Percentiles rank a stretch among this genome's conserved stretches.
Conservation (phyloP, 129 eudicot species). For the Helianthus tuberosus region DNA sequence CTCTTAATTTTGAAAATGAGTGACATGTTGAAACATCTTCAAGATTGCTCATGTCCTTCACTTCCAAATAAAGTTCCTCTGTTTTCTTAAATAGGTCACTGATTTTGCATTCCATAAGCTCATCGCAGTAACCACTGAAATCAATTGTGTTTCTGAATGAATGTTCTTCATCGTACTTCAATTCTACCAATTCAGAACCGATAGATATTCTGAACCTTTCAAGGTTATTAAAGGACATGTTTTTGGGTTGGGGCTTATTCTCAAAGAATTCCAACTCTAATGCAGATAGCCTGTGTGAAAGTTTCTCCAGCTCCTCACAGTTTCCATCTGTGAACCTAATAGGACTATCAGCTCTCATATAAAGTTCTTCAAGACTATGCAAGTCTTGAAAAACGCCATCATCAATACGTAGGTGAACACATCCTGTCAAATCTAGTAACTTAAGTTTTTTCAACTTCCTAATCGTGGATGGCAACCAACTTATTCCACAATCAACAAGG, state of each 20-base stretch:
- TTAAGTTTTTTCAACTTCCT: neutral
- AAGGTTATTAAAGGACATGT: neutral
- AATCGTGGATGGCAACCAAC: neutral
- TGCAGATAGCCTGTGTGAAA: neutral
- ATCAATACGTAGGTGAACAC: neutral
- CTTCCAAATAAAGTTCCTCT: neutral
- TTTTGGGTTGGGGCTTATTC: neutral
- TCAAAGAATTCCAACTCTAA: slow-evolving; percentile 5
- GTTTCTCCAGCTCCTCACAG: neutral
- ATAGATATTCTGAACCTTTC: slow-evolving; percentile 2
- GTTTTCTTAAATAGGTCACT: neutral
- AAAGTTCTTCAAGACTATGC: neutral
- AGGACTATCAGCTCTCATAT: neutral
- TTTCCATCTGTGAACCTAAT: neutral
- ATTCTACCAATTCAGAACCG: neutral
- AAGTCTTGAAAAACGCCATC: neutral
- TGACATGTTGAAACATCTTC: neutral
- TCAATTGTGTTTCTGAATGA: neutral
- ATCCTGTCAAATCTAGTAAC: slow-evolving; percentile 3
- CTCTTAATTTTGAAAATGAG: neutral
- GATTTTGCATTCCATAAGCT: neutral
- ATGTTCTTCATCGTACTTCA: neutral
- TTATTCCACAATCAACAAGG: neutral
- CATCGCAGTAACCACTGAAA: neutral
- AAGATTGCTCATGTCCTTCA: neutral